These are phyloP conservation scores for Talaromyces wortmannii DNA, from an alignment of 495 filamentous ascomycete genomes.

Conservation along the genomic window DNA sequence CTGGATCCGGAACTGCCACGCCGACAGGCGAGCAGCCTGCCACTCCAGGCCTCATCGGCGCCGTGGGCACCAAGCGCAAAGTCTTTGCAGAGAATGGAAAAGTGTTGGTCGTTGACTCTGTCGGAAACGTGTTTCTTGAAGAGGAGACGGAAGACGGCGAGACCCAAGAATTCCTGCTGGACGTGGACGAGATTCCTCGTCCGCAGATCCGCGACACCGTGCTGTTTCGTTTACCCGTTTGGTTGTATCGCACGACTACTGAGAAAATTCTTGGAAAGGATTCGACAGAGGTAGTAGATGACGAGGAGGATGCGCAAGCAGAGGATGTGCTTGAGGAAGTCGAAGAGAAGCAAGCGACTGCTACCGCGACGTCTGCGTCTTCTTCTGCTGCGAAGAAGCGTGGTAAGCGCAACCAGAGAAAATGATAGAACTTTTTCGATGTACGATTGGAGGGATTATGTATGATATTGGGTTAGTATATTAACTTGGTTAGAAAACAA, in stretches of 20 bases:
- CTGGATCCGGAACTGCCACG: slow-evolving; percentile 40
- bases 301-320: neutral
- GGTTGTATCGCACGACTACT: slow-evolving; percentile 51
- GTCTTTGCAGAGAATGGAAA: slow-evolving; percentile 94
- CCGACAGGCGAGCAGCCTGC: slow-evolving; percentile 37
- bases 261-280: slow-evolving; percentile 32
- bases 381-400: slow-evolving; percentile 1
- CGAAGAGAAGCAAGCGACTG: neutral
- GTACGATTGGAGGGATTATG: neutral
- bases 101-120: slow-evolving; percentile 81
- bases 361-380: neutral
- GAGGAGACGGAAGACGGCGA: slow-evolving; percentile 83
- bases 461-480: neutral
- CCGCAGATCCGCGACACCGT: slow-evolving; percentile 67
- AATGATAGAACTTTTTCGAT: neutral
- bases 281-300: neutral
- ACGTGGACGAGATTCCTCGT: slow-evolving; percentile 59
- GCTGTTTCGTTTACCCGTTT: slow-evolving; percentile 59
- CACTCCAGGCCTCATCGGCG: slow-evolving; percentile 10
- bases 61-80: slow-evolving; percentile 67
- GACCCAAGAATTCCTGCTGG: slow-evolving; percentile 73
- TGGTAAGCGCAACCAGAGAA: slow-evolving; percentile 2
- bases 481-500: too few relatives aligned
- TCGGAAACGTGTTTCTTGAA: slow-evolving; percentile 88
- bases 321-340: neutral